phyloP scores from a whole-genome alignment of 495 filamentous ascomycete genomes.

The Daldinia loculata region DNA sequence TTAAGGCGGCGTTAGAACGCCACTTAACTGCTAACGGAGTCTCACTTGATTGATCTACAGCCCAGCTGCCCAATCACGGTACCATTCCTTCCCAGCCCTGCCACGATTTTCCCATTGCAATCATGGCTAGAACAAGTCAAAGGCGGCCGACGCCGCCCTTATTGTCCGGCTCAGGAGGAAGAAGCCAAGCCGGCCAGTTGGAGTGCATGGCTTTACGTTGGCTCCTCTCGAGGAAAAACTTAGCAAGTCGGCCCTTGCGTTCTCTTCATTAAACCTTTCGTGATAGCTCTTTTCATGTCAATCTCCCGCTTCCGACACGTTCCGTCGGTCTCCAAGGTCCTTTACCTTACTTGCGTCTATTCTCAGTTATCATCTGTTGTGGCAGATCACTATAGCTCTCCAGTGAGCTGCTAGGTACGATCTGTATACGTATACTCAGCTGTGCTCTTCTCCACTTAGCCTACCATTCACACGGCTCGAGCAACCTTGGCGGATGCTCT shows the following conservation, averaged over 20 bases:
- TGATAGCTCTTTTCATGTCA: constrained; percentile 38
- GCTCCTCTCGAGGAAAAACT: constrained; percentile 30
- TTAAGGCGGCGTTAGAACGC: constrained; percentile 38
- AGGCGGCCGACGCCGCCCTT: constrained; percentile 39
- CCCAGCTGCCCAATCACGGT: constrained; percentile 45
- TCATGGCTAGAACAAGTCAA: constrained; percentile 39
- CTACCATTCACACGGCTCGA: constrained; percentile 27
- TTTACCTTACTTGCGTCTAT: constrained; percentile 27
- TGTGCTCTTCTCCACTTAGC: constrained; percentile 31
- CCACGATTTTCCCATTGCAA: constrained; percentile 37
- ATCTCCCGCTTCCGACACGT: constrained; percentile 44
- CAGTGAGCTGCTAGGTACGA: constrained; percentile 26
- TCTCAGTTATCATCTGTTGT: constrained; percentile 32
- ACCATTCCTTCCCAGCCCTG: constrained; percentile 37
- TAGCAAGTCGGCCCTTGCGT: constrained; percentile 39
- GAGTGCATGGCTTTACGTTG: constrained; percentile 38
- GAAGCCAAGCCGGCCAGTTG: constrained; percentile 33
- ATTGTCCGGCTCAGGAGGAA: constrained; percentile 41
- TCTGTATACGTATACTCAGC: constrained; percentile 13
- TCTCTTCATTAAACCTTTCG: constrained; percentile 34
- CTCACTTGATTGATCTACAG: constrained; percentile 47
- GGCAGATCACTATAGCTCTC: constrained; percentile 39
- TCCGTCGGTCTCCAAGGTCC: constrained; percentile 27
- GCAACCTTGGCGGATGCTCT: constrained; percentile 23
- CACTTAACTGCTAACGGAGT: constrained; percentile 43